phyloP scores from a whole-genome alignment of 345 rosid genomes.

The Dipteronia dyeriana region DNA sequence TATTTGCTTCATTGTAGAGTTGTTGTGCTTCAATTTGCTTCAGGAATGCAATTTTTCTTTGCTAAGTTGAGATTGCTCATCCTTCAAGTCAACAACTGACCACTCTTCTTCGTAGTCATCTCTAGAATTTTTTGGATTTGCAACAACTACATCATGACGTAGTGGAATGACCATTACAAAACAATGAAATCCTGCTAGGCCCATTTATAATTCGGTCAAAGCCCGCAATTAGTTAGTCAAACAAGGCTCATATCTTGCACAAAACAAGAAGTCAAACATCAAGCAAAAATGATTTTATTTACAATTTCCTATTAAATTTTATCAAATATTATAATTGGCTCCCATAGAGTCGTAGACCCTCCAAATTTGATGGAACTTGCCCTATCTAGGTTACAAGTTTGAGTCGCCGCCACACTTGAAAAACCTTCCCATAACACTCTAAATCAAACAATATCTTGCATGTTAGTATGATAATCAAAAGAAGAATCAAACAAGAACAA shows the following conservation, averaged over 20 bases:
- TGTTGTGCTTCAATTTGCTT: conserved; percentile 41
- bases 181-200: background rate
- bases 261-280: background rate
- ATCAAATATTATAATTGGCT: too few relatives aligned
- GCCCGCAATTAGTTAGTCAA: background rate
- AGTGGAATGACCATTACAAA: background rate
- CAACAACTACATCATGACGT: conserved; percentile 40
- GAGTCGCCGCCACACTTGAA: too few relatives aligned
- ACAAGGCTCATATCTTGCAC: background rate
- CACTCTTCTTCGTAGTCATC: conserved; percentile 61
- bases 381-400: rapidly evolving
- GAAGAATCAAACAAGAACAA: too few relatives aligned
- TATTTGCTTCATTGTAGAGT: conserved; percentile 51
- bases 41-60: conserved; percentile 37
- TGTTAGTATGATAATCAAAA: too few relatives aligned
- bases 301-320: too few relatives aligned
- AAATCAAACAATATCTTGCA: too few relatives aligned
- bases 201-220: background rate
- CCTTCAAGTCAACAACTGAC: conserved; percentile 67
- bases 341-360: too few relatives aligned
- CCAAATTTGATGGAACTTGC: too few relatives aligned
- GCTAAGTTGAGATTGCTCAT: conserved; percentile 38
- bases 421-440: too few relatives aligned
- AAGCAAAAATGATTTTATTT: background rate
- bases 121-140: conserved; percentile 29